phyloP scores from a whole-genome alignment of 371 early-diverging fungal species.

The Capillidium rhysosporum region DNA sequence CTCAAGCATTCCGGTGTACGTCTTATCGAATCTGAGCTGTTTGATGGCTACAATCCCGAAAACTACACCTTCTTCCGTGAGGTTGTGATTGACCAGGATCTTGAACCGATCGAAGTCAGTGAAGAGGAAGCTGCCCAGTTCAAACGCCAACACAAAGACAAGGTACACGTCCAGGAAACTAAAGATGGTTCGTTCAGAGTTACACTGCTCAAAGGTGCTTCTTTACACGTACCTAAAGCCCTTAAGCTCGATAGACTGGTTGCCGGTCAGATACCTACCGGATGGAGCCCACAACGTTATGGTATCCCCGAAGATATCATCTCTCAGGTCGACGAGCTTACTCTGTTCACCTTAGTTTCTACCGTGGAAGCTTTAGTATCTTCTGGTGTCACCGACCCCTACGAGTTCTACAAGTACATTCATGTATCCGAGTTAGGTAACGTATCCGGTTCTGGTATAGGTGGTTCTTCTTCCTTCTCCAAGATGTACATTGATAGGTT shows the following conservation, averaged over 20 bases:
- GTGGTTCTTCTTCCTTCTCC: slow-evolving; percentile 64
- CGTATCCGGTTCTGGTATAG: slow-evolving; percentile 67
- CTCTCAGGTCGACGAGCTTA: slow-evolving; percentile 76
- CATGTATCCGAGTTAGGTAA: slow-evolving; percentile 91
- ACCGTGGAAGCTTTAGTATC: slow-evolving; percentile 85
- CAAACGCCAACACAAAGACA: slow-evolving; percentile 68
- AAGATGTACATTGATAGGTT: slow-evolving; percentile 59
- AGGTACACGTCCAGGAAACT: slow-evolving; percentile 61
- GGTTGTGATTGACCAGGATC: slow-evolving; percentile 74
- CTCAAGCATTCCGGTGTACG: slow-evolving; percentile 88
- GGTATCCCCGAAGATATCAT: slow-evolving; percentile 89
- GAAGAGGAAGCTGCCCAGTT: slow-evolving; percentile 86
- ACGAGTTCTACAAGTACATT: slow-evolving; percentile 92
- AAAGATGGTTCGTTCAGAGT: slow-evolving; percentile 51
- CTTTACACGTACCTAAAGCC: slow-evolving; percentile 83
- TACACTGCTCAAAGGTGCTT: slow-evolving; percentile 69
- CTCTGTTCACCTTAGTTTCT: slow-evolving; percentile 72
- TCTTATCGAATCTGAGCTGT: slow-evolving; percentile 77
- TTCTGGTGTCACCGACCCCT: slow-evolving; percentile 89
- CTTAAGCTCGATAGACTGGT: slow-evolving; percentile 84
- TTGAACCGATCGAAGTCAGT: slow-evolving; percentile 75
- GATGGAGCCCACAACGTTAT: slow-evolving; percentile 83
- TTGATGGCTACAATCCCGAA: slow-evolving; percentile 80
- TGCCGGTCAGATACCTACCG: slow-evolving; percentile 88
- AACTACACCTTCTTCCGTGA: slow-evolving; percentile 81